Base-by-base conservation (phyloP, 208 protist species). In the Leishmania major region DNA sequence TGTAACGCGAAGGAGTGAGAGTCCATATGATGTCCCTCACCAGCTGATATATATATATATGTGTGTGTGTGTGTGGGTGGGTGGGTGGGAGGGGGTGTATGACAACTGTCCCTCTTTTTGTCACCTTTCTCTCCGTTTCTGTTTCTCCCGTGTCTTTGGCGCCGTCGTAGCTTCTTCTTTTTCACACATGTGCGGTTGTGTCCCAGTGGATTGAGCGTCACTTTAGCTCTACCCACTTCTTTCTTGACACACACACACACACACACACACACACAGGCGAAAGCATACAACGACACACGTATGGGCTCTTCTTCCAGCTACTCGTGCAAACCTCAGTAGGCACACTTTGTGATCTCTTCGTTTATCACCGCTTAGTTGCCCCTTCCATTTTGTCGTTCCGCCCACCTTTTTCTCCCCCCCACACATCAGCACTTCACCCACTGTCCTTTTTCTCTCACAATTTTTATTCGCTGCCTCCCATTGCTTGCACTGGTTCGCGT, bases 291-390 rank as follows among this genome's bases (percentile, higher is more conserved):
- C 47, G 45, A 10, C 72, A 60, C 67, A 22, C 13, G 15, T 53
- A 53, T 81, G 43, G 59, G 49, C 64, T 79, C 64, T 79, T 79
- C 47, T 79, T 79, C 47, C 67, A 47, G 31, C 75, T 40, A 66
- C 47, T 64, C 45, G 78, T 64, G 19, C 60, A 75, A 71, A 49
- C 17, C 3, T 57, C 37, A 76, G 19, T 13, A 11, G 10, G 28
- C 45, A 74, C 31, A 19, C 31, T 11, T 66, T 78, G 28, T n/a
- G 59, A 43, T 43, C 75, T 35, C 19, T 55, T 55, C 40, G 13
- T 47, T 66, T 51, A 25, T n/a, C 25, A 72, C 37, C 17, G 25
- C 47, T 71, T 43, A 1, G 19, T 10, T 72, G 1, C 37, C 17
- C 15, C 15, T n/a, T 47, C 28, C 75, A 37, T 40, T 69, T 51